A percentile compares a stretch with the other conserved stretches of the same genome.
These are phyloP conservation scores for Boletus pseudo-olivaceus DNA, from an alignment of 768 basidiomycete genomes.

Conservation along the genomic window DNA sequence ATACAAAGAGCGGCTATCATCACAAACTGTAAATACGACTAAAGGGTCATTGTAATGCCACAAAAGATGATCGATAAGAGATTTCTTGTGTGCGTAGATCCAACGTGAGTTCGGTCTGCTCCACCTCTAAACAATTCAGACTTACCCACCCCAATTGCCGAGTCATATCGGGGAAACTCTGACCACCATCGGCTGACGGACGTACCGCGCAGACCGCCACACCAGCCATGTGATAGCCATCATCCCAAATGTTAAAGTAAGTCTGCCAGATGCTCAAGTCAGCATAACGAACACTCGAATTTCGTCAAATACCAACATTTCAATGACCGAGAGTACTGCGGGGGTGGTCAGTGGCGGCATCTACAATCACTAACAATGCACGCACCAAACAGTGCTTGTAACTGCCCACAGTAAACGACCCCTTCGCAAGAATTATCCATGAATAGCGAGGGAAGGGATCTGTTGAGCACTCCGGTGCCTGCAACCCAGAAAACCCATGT, in stretches of 20 bases:
- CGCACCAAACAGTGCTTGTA: conserved; percentile 52
- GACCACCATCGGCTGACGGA: conserved; percentile 29
- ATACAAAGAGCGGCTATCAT: background rate
- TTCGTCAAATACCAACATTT: conserved; percentile 40
- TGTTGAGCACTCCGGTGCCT: conserved; percentile 50
- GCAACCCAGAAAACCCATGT: conserved; percentile 64
- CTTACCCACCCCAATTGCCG: background rate
- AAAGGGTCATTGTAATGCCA: background rate
- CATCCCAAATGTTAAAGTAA: conserved; percentile 48
- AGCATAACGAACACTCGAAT: conserved; percentile 2
- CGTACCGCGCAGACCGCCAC: conserved; percentile 47
- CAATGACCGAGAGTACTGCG: conserved; percentile 47
- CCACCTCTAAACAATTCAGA: conserved; percentile 4
- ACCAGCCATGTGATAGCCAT: conserved; percentile 47
- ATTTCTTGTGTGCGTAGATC: background rate
- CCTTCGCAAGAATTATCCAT: conserved; percentile 38
- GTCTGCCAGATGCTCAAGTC: conserved; percentile 27
- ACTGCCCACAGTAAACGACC: conserved; percentile 52
- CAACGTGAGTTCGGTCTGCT: background rate
- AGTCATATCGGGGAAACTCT: conserved; percentile 22
- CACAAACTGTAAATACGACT: conserved; percentile 5
- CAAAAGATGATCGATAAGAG: background rate
- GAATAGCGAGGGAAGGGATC: conserved; percentile 45
- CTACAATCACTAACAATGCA: background rate
- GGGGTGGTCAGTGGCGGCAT: conserved; percentile 5